phyloP scores from a whole-genome alignment of 768 basidiomycete species.

The Termitomyces sp. region DNA sequence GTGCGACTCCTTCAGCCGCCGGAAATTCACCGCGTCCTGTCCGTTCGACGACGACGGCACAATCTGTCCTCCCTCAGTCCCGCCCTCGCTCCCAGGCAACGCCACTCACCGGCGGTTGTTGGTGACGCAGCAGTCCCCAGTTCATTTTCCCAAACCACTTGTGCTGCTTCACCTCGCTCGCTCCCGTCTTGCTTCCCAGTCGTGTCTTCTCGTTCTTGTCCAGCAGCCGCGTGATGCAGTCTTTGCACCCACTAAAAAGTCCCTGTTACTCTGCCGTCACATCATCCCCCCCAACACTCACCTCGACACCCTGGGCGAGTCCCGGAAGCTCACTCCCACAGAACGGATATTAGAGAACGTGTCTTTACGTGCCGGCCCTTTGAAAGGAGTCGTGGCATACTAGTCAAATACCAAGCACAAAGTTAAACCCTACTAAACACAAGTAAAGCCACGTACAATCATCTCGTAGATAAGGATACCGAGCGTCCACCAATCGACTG shows the following conservation, averaged over 20 bases:
- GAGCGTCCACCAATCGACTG: slow-evolving; percentile 99
- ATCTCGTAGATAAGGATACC: slow-evolving; percentile 99
- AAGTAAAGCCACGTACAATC: slow-evolving; percentile 67
- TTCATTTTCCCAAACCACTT: slow-evolving; percentile 97
- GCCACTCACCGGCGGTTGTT: slow-evolving; percentile 73
- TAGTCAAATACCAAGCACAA: slow-evolving; percentile 32
- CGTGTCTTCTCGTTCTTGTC: slow-evolving; percentile 90
- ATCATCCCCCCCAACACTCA: no score
- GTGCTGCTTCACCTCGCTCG: slow-evolving; percentile 98
- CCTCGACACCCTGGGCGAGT: slow-evolving; percentile 73
- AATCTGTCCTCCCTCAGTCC: slow-evolving; percentile 47
- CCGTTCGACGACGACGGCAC: slow-evolving; percentile 75
- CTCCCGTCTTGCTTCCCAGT: slow-evolving; percentile 88
- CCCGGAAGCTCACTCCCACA: slow-evolving; percentile 81
- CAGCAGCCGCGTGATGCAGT: slow-evolving; percentile 78
- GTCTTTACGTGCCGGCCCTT: slow-evolving; percentile 89
- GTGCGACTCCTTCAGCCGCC: slow-evolving; percentile 83
- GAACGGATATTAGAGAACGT: slow-evolving; percentile 95
- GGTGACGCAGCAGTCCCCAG: slow-evolving; percentile 94
- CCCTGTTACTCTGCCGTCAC: no score
- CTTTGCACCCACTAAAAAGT: slow-evolving; percentile 90
- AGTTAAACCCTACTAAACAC: slow-evolving; percentile 19
- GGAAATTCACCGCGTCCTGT: slow-evolving; percentile 84
- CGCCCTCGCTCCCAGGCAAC: no score
- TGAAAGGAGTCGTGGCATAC: slow-evolving; percentile 99